A percentile compares a stretch with the other conserved stretches of the same genome.
phyloP scores from a whole-genome alignment of 1,284 basidiomycete species.

The Singerocomus inundabilis region DNA sequence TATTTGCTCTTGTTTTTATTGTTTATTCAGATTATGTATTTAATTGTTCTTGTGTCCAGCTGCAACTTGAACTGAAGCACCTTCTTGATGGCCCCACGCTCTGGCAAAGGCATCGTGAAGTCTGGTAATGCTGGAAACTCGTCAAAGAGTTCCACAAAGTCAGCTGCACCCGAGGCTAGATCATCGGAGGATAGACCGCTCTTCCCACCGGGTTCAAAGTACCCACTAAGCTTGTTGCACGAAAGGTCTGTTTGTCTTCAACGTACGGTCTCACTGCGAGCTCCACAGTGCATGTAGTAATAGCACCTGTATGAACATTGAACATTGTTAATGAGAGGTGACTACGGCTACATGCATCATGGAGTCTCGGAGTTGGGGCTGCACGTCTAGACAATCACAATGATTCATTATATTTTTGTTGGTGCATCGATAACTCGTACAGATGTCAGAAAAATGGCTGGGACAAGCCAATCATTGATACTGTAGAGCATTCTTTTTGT shows the following conservation, averaged over 20 bases:
- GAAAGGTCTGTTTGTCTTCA: slow-evolving; percentile 53
- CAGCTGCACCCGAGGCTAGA: slow-evolving; percentile 9
- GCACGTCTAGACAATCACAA: not conserved
- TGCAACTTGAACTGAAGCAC: too few species aligned
- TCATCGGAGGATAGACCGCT: slow-evolving; percentile 46
- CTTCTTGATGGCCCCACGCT: slow-evolving; percentile 59
- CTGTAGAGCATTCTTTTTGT: slow-evolving; percentile 44
- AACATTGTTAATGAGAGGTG: not conserved
- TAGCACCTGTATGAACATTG: not conserved
- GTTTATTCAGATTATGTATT: too few species aligned
- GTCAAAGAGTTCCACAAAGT: slow-evolving; percentile 49
- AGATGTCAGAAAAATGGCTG: slow-evolving; percentile 86
- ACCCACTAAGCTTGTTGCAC: slow-evolving; percentile 70
- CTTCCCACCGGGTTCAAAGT: slow-evolving; percentile 82
- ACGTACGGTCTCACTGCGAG: not conserved
- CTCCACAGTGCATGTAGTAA: slow-evolving; percentile 1
- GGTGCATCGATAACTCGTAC: slow-evolving; percentile 2
- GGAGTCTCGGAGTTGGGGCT: slow-evolving; percentile 2
- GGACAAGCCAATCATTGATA: slow-evolving; percentile 76
- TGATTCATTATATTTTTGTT: not conserved
- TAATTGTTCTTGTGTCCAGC: too few species aligned
- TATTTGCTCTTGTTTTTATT: too few species aligned
- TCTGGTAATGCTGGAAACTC: slow-evolving; percentile 86
- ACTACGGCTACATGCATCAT: not conserved
- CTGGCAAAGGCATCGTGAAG: slow-evolving; percentile 69